Base-by-base conservation (phyloP, 352 stramenopile species). In the Thalassiosira livingstoniorum region DNA sequence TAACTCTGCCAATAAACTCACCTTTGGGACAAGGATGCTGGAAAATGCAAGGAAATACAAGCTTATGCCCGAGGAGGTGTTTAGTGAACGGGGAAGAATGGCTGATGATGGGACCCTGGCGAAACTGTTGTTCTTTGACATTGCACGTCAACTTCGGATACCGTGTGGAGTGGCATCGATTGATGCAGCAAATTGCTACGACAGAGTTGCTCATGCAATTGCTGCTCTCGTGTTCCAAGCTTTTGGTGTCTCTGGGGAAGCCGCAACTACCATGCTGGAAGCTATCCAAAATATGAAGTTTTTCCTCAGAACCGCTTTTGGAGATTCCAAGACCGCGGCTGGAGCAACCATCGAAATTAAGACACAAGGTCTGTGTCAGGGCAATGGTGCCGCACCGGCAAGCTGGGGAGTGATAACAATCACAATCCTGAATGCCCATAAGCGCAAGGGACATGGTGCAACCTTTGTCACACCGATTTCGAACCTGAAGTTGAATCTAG, bases 341-440 rank as follows among this genome's bases (percentile, higher is more conserved):
- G 45, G 55, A 35, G 53, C 42, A 10, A 65, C 15, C 1, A 39
- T 61, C 10, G 27, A 69, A 23, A 54, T 72, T 18, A 61, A 67
- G 7, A 57, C 43, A 29, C 78, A 85, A 58, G 78, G 78, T 0
- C 23, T 82, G 1, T 77, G 78, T 27, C 78, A 85, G 64, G 78
- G 78, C 7, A 85, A 81, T 57, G 70, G 78, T 10, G 71, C 62
- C 0, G 77, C 78, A n/a, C 78, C 78, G 15, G 47, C 62, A 27
- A 37, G 31, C 5, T 85, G 78, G 78, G 39, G 54, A 15, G 35
- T 71, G 2, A 27, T 71, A 4, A 77, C 37, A 51, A 58, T 63
- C 34, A 25, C 63, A n/a, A 39, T 80, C 2, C 34, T 85, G 5
- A n/a, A 29, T 11, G 37, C 51, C 13, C 51, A 80, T 18, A 71